A percentile compares a stretch with the other conserved stretches of the same genome.
phyloP scores from a whole-genome alignment of 768 basidiomycete species.

The Harrya chromipes region DNA sequence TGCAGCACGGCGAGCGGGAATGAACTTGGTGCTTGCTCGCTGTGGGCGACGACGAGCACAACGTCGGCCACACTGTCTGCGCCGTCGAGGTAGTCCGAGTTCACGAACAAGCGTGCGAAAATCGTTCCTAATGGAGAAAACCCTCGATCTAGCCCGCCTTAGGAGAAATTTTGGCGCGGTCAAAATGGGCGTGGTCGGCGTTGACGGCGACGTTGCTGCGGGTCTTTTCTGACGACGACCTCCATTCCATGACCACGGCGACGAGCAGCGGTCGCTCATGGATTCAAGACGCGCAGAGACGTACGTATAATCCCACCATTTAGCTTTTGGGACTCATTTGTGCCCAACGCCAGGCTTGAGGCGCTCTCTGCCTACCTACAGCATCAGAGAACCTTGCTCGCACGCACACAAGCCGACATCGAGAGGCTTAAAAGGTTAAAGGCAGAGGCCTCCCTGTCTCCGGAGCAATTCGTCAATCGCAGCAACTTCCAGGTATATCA shows the following conservation, averaged over 20 bases:
- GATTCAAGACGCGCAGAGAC: constrained; percentile 36
- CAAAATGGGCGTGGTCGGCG: constrained; percentile 7
- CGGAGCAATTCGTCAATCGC: constrained; percentile 33
- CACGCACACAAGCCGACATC: constrained; percentile 62
- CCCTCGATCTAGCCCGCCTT: constrained; percentile 2
- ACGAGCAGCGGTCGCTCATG: constrained; percentile 24
- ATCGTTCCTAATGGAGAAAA: constrained; percentile 15
- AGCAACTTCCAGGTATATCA: constrained; percentile 35
- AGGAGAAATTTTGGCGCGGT: constrained; percentile 26
- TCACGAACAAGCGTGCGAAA: constrained; percentile 19
- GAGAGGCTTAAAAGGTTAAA: constrained; percentile 48
- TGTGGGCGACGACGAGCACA: constrained; percentile 27
- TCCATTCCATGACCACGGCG: constrained; percentile 34
- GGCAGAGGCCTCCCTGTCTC: constrained; percentile 34
- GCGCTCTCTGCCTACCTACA: constrained; percentile 67
- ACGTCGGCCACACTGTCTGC: constrained; percentile 8
- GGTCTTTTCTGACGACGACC: constrained; percentile 1
- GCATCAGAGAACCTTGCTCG: constrained; percentile 56
- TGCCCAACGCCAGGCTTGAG: constrained; percentile 33
- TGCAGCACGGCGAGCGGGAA: constrained; percentile 15
- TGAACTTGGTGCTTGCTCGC: constrained; percentile 24
- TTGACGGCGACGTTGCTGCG: constrained; percentile 12
- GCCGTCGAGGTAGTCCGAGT: constrained; percentile 13
- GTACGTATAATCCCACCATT: constrained; percentile 15
- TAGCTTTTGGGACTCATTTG: neutral